A percentile compares a stretch with the other conserved stretches of the same genome.
phyloP scores from a whole-genome alignment of 306 rosid species.

The Castanea crenata region DNA sequence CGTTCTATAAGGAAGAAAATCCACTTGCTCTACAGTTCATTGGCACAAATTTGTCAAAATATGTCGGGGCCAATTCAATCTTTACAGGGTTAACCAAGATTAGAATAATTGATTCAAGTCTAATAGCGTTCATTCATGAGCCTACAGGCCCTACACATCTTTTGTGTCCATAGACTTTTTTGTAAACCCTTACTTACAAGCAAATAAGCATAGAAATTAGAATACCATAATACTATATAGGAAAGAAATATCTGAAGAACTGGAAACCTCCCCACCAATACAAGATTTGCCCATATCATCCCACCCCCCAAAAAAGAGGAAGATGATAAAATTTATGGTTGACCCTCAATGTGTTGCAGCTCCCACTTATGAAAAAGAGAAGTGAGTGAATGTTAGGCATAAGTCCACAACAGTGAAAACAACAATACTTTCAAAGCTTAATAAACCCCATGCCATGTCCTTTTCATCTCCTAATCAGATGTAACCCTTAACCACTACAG shows the following conservation, averaged over 20 bases:
- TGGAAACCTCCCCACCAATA: not conserved
- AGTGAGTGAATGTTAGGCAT: slow-evolving; percentile 13
- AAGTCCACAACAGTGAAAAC: slow-evolving; percentile 13
- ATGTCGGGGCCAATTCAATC: too few relatives aligned
- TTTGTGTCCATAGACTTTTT: too few relatives aligned
- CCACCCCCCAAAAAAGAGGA: not conserved
- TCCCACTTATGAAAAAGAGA: not conserved
- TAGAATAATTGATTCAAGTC: not conserved
- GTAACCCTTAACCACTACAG: not conserved
- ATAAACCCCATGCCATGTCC: not conserved
- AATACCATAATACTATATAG: not conserved
- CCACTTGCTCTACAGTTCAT: too few relatives aligned
- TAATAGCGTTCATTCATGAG: not conserved
- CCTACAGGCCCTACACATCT: too few relatives aligned
- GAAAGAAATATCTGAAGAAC: not conserved
- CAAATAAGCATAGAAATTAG: not conserved
- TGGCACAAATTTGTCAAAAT: too few relatives aligned
- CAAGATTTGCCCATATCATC: not conserved
- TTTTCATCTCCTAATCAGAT: not conserved
- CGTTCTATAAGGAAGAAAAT: too few relatives aligned
- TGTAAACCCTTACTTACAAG: not conserved
- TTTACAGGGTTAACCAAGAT: too few relatives aligned
- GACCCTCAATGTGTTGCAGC: not conserved
- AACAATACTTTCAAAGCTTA: not conserved
- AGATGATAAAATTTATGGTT: not conserved